A percentile compares a stretch with the other conserved stretches of the same genome.
These are phyloP conservation scores for Lepidium africanum DNA, from an alignment of 345 rosid genomes.

Conservation along the genomic window DNA sequence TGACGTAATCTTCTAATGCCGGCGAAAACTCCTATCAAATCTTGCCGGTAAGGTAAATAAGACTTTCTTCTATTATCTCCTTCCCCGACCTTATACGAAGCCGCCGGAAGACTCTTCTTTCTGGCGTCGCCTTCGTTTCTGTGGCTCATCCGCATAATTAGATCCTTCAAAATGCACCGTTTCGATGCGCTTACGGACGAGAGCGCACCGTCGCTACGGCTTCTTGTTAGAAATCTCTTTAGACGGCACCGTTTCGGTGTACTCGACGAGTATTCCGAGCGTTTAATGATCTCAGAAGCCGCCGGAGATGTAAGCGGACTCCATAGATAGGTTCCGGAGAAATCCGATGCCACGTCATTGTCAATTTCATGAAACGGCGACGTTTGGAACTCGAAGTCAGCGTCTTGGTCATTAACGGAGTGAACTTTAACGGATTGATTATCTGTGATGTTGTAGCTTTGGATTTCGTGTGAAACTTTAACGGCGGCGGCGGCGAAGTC, in stretches of 20 bases:
- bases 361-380: conserved; percentile 6
- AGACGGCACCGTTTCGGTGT: conserved; percentile 39
- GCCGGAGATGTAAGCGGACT: conserved; percentile 3
- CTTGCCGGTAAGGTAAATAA: conserved; percentile 18
- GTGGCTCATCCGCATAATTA: background rate
- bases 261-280: background rate
- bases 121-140: background rate
- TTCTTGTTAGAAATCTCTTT: conserved; percentile 42
- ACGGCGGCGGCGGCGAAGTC: conserved; percentile 32
- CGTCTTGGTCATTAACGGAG: conserved; percentile 11
- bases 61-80: background rate
- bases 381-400: conserved; percentile 58
- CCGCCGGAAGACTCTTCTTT: background rate
- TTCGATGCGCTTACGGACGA: conserved; percentile 19
- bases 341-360: conserved; percentile 28
- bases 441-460: background rate
- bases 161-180: background rate
- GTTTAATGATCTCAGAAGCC: conserved; percentile 30
- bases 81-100: background rate
- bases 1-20: background rate
- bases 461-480: conserved; percentile 26
- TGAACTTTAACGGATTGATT: background rate
- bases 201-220: conserved; percentile 55
- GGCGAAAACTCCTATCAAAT: conserved; percentile 13
- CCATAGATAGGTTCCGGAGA: conserved; percentile 23